Conservation (phyloP, 2,329 filamentous ascomycete genomes). For the Ceratocystis harringtonii region DNA sequence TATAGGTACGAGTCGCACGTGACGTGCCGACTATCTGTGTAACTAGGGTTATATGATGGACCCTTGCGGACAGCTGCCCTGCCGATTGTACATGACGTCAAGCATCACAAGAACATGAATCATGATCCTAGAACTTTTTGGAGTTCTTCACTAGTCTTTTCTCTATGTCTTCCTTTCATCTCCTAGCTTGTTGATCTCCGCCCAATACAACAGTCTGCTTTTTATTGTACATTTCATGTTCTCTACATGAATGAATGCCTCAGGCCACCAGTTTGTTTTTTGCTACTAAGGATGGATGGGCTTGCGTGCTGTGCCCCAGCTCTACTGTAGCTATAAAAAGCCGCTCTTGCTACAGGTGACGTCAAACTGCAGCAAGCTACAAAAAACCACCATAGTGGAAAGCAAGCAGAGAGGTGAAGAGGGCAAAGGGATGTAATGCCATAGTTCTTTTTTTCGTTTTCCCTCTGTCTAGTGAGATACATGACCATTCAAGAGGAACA, state of each 20-base stretch:
- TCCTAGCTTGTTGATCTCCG: neutral
- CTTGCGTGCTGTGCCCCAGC: neutral
- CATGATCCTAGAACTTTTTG: neutral
- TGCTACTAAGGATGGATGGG: neutral
- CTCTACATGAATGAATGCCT: neutral
- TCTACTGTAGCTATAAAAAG: neutral
- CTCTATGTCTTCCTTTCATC: neutral
- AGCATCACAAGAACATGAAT: neutral
- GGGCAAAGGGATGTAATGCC: neutral
- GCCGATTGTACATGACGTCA: neutral
- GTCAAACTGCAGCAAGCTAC: neutral
- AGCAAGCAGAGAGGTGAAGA: neutral
- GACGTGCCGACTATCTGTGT: neutral
- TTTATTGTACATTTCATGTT: neutral
- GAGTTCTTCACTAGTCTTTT: neutral
- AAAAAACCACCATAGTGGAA: neutral
- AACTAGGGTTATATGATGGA: neutral
- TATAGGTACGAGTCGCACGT: neutral
- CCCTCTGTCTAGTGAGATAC: neutral
- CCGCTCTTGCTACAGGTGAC: neutral
- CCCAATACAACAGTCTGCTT: neutral
- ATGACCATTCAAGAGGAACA: neutral
- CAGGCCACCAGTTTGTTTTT: neutral
- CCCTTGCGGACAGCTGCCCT: neutral
- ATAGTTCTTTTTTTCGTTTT: neutral